A percentile compares a stretch with the other conserved stretches of the same genome.
Evolutionary conservation across 2,329 filamentous ascomycete species (phyloP).

Genomic region (Talaromyces amestolkiae): DNA sequence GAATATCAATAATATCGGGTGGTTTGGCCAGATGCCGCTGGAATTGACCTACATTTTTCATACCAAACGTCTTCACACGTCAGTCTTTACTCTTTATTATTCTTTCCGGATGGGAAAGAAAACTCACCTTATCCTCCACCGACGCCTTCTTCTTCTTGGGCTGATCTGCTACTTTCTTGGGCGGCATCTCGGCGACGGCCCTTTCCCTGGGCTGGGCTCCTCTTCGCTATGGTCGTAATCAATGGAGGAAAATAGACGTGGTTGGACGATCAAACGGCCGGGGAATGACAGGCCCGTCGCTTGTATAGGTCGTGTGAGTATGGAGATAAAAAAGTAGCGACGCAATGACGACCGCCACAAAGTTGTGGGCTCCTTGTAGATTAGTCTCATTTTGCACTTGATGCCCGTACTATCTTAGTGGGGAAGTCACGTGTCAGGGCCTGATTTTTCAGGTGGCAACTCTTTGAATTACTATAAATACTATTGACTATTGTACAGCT

Average conservation of each 20-base stretch:
- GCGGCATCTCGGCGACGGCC: constrained; percentile 44
- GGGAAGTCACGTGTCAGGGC: constrained; percentile 9
- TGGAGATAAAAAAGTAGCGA: neutral
- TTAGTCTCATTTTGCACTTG: constrained; percentile 12
- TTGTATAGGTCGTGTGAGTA: neutral
- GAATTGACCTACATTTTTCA: constrained; percentile 73
- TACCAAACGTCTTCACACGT: constrained; percentile 73
- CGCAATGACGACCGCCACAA: constrained; percentile 1
- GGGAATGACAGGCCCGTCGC: neutral
- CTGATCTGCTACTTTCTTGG: constrained; percentile 44
- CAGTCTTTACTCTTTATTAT: neutral
- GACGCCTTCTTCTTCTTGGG: constrained; percentile 50
- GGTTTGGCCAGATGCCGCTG: neutral
- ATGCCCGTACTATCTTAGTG: constrained; percentile 8
- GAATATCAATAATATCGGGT: neutral
- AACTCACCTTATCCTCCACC: constrained; percentile 73
- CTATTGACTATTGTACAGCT: neutral
- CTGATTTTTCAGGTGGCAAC: constrained; percentile 3
- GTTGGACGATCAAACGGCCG: neutral
- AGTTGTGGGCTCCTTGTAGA: constrained; percentile 10
- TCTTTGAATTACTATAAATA: neutral
- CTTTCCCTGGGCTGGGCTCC: constrained; percentile 17
- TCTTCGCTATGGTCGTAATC: neutral
- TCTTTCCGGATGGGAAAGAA: no score
- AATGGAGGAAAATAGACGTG: neutral